Base-by-base conservation (phyloP, 2,329 filamentous ascomycete species). In the Colletotrichum sp. region DNA sequence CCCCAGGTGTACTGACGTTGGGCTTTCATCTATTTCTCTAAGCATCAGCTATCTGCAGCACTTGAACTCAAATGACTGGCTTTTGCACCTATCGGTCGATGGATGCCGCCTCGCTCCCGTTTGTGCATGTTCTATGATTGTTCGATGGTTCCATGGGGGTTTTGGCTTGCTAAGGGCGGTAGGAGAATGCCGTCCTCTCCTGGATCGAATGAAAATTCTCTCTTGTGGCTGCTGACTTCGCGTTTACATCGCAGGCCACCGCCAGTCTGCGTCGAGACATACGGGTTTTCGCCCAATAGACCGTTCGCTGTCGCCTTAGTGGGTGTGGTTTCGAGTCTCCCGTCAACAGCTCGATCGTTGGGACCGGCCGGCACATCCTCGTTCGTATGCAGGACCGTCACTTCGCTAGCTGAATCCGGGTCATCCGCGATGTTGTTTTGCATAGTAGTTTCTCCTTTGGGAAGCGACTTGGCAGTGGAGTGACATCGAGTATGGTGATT, bases 121-220 rank as follows among this genome's bases (percentile, higher is more conserved):
- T 9, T 21, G 15, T 18, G 63, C 63, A 32, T 64, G 15, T 49
- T 26, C 13, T 52, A 18, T 66, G 34, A 36, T 26, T 18, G 9
- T 18, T 26, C 21, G 21, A 64, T 16, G 44, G 21, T 52, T 32
- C 21, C 24, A 30, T 18, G 15, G 21, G 36, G 9, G 21, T 24
- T 34, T 52, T 21, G 44, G 24, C 21, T 32, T 15, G 18, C 12
- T 26, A 59, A 18, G 30, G 36, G 44, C 16, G 26, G 16, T 15
- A 30, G 52, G 16, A 18, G 72, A n/a, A 75, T 66, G n/a, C 32
- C 75, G 68, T 82, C 79, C 44, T 82, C 79, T 65, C 80, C 81
- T 26, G 78, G 77, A 30, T 81, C 79, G 67, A 82, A 83, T 4
- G 81, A 82, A 63, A 82, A 82, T 34, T 79, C 78, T 66, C 81